Conservation (phyloP, 768 basidiomycete genomes). For the Trametes meyenii region DNA sequence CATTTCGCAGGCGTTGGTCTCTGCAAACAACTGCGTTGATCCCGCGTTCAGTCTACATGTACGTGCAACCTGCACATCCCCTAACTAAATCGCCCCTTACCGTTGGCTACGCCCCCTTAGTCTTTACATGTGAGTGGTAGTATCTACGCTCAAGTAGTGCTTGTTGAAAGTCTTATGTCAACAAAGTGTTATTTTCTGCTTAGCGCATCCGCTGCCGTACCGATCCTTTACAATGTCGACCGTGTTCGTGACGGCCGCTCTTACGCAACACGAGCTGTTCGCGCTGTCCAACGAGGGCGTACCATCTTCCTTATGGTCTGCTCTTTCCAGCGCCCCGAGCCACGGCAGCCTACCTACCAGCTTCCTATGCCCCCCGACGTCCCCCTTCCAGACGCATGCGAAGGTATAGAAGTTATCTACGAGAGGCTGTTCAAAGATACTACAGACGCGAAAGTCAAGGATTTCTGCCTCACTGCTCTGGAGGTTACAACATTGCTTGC, state of each 20-base stretch:
- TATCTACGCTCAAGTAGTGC: neutral
- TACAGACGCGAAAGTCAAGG: conserved; percentile 40
- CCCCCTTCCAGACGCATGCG: conserved; percentile 62
- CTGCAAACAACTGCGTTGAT: conserved; percentile 76
- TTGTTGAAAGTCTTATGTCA: neutral
- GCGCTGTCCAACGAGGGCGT: conserved; percentile 50
- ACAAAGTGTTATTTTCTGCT: conserved; percentile 79
- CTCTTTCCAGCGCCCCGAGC: conserved; percentile 82
- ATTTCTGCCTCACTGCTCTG: conserved; percentile 29
- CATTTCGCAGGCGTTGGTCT: conserved; percentile 83
- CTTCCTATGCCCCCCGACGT: conserved; percentile 65
- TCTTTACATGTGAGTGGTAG: conserved; percentile 54
- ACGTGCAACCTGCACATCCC: conserved; percentile 35
- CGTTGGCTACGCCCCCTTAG: conserved; percentile 1
- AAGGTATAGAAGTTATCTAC: conserved; percentile 53
- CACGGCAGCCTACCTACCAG: conserved; percentile 70
- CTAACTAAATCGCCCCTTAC: neutral
- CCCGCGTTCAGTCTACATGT: conserved; percentile 72
- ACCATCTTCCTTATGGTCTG: conserved; percentile 69
- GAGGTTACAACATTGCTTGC: neutral
- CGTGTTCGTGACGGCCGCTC: conserved; percentile 73
- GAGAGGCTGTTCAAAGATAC: conserved; percentile 37
- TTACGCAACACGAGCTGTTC: conserved; percentile 61
- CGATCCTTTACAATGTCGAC: conserved; percentile 81
- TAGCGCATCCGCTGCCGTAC: conserved; percentile 70